phyloP scores from a whole-genome alignment of 1,139 yeast genomes.

The Geotrichum carabidarum region DNA sequence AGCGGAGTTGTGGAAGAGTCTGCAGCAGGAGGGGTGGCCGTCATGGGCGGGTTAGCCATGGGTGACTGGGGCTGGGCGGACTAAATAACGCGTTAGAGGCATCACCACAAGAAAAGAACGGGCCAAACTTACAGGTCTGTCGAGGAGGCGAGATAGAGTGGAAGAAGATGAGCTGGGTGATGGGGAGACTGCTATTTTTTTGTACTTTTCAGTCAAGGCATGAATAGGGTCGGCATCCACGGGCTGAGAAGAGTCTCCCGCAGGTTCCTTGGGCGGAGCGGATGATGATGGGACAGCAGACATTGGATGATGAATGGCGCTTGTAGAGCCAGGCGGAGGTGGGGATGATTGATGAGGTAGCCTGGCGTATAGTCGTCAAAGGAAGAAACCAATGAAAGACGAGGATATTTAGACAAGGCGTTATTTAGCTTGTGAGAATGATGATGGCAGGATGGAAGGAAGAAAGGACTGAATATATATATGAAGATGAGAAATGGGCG shows the following conservation, averaged over 20 bases:
- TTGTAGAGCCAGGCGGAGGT: too few species aligned
- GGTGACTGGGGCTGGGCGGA: background rate
- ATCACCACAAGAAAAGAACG: background rate
- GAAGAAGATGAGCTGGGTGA: constrained; percentile 20
- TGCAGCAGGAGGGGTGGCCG: background rate
- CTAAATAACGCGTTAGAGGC: background rate
- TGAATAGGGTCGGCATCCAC: background rate
- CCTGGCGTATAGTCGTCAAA: too few species aligned
- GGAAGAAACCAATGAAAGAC: too few species aligned
- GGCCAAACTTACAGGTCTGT: constrained; percentile 8
- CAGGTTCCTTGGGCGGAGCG: background rate
- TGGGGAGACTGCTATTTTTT: constrained; percentile 18
- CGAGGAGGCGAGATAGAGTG: constrained; percentile 18
- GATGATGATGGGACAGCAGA: background rate
- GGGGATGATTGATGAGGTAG: too few species aligned
- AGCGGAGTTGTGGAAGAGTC: background rate
- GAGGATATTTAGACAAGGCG: too few species aligned
- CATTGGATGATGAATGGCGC: background rate
- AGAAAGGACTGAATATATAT: too few species aligned
- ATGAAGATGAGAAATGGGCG: too few species aligned
- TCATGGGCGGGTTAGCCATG: background rate
- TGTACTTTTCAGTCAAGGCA: constrained; percentile 13
- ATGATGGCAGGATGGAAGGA: too few species aligned
- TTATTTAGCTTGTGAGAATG: too few species aligned
- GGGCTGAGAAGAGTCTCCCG: background rate